A percentile compares a stretch with the other conserved stretches of the same genome.
phyloP scores from a whole-genome alignment of 2,329 filamentous ascomycete genomes.

The Pestalotiopsis sp. region DNA sequence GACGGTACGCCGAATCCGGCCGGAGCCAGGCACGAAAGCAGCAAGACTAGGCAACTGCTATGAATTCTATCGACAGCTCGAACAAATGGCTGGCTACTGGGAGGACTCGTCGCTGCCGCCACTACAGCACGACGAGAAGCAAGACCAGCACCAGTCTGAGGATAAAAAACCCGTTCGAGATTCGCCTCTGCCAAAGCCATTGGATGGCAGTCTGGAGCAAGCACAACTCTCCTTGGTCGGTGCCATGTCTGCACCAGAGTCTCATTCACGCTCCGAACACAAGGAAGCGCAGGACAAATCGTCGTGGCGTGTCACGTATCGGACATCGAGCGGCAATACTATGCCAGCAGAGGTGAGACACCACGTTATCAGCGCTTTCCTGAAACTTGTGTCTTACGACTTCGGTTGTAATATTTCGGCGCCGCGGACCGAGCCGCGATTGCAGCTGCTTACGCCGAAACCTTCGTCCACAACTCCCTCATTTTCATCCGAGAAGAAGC shows the following conservation, averaged over 20 bases:
- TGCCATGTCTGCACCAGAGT: constrained; percentile 18
- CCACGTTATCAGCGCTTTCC: constrained; percentile 59
- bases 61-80: constrained; percentile 67
- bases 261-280: constrained; percentile 16
- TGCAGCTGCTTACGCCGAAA: constrained; percentile 48
- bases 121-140: constrained; percentile 13
- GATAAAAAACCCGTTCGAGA: constrained; percentile 16
- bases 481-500: background rate
- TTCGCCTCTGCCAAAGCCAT: constrained; percentile 15
- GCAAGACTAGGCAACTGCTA: constrained; percentile 65
- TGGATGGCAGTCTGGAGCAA: constrained; percentile 23
- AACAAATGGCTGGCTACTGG: constrained; percentile 63
- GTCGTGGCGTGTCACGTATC: constrained; percentile 36
- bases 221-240: constrained; percentile 19
- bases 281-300: constrained; percentile 17
- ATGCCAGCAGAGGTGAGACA: constrained; percentile 64
- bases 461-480: constrained; percentile 3
- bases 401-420: constrained; percentile 65
- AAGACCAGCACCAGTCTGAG: constrained; percentile 12
- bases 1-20: constrained; percentile 60
- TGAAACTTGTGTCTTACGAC: constrained; percentile 68
- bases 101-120: constrained; percentile 56
- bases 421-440: constrained; percentile 60
- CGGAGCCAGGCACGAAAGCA: constrained; percentile 54
- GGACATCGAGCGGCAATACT: constrained; percentile 53